Conservation (phyloP, 345 rosid genomes). For the Aethionema arabicum region DNA sequence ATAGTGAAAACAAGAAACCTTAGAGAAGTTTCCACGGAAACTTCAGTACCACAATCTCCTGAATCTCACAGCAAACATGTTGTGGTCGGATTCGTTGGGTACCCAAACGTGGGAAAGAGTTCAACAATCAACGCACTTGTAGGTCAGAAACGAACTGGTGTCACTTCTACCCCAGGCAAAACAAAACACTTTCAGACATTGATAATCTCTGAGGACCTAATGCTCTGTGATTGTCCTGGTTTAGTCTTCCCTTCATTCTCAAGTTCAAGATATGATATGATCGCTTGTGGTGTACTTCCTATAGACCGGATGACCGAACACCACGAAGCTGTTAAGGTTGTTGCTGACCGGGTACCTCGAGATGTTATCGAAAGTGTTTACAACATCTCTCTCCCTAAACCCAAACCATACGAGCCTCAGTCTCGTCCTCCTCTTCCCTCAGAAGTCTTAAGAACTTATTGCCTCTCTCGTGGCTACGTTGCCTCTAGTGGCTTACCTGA, state of each 20-base stretch:
- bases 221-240: constrained; percentile 91
- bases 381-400: constrained; percentile 74
- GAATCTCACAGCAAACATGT: constrained; percentile 41
- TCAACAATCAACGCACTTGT: constrained; percentile 93
- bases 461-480: constrained; percentile 82
- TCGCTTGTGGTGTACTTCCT: constrained; percentile 93
- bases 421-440: constrained; percentile 76
- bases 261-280: constrained; percentile 86
- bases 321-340: constrained; percentile 86
- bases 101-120: constrained; percentile 95
- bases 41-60: constrained; percentile 30
- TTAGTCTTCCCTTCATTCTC: constrained; percentile 91
- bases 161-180: constrained; percentile 93
- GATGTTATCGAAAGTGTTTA: constrained; percentile 62
- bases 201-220: constrained; percentile 74
- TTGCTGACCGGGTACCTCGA: constrained; percentile 74
- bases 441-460: constrained; percentile 66
- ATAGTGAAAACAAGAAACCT: constrained; percentile 58
- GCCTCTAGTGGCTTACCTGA: constrained; percentile 96
- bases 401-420: constrained; percentile 77
- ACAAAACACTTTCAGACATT: constrained; percentile 94
- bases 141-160: constrained; percentile 90
- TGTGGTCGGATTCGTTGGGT: constrained; percentile 87
- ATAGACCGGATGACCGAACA: constrained; percentile 89
- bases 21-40: constrained; percentile 31